Evolutionary conservation across 768 basidiomycete genomes (phyloP), one percentile per base, ranked within the genome.

Genomic region (Mycena latifolia): DNA sequence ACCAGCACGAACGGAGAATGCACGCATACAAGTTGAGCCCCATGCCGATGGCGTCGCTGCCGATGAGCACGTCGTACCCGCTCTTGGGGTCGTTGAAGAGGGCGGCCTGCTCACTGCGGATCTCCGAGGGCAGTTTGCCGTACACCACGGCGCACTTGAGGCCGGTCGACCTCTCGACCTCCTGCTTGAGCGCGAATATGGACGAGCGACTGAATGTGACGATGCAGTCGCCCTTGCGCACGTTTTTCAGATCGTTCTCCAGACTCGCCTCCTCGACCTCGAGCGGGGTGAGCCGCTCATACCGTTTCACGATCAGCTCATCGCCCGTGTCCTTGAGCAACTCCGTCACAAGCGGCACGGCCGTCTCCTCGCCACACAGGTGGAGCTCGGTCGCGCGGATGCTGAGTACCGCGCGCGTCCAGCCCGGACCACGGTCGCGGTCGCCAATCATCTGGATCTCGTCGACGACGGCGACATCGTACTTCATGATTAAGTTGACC

Each of bases 381-480:
- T 99, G 98, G 1, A 99, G 72, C 74, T 98, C 96, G 28, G 84
- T 81, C 2, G 96, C 95, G 59, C 84, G 78, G 1, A 91, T 53
- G 3, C 94, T 93, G 22, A 98, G 77, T 2, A 99, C 85, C 0
- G 95, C 96, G 15, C 76, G 73, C 11, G 93, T 92, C 97, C 98
- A 99, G 0, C 88, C 88, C 27, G 79, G 81, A 0, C 98, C 97
- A 18, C 98, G 89, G 4, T 88, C 81, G 0, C 82, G 77, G 76
- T 98, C 95, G 0, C 86, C 86, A 20, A 99, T 88, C 92, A 99
- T 92, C 80, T 99, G 98, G 52, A 99, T 98, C 80, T 99, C 97
- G 76, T 98, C 98, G 48, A 99, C 83, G 50, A 99, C 96, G 0
- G 90, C 96, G 25, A 99, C 95, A 55, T 97, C 94, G 59, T 80